phyloP scores from a whole-genome alignment of 1,284 basidiomycete genomes.

The Lignosus rhinocerotis region DNA sequence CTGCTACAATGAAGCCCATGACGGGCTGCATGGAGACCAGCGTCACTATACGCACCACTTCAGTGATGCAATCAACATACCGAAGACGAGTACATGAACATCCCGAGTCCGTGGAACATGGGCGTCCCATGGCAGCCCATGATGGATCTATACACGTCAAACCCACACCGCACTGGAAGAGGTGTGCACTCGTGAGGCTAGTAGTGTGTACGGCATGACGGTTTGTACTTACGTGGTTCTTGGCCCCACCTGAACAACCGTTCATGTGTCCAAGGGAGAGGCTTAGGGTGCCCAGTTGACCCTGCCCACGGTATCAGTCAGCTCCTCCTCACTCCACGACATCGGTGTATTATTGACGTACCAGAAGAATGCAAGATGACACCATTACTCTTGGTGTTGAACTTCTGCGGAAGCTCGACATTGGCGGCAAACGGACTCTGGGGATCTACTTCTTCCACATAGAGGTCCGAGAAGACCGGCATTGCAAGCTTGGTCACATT shows the following conservation, averaged over 20 bases:
- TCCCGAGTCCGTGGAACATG: slow-evolving; percentile 28
- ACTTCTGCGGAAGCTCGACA: slow-evolving; percentile 7
- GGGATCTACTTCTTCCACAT: background rate
- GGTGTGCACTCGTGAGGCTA: background rate
- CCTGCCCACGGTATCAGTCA: slow-evolving; percentile 5
- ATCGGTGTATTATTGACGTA: background rate
- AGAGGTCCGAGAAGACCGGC: slow-evolving; percentile 23
- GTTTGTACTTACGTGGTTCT: slow-evolving; percentile 15
- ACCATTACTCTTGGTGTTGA: slow-evolving; percentile 1
- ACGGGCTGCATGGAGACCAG: slow-evolving; percentile 3
- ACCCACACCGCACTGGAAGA: slow-evolving; percentile 13
- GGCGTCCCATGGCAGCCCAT: slow-evolving; percentile 25
- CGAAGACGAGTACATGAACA: slow-evolving; percentile 21
- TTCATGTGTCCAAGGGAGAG: slow-evolving; percentile 19
- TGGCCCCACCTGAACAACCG: slow-evolving; percentile 8
- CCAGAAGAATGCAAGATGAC: slow-evolving; percentile 27
- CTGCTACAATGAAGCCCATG: slow-evolving; percentile 19
- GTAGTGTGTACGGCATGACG: background rate
- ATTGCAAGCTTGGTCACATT: slow-evolving; percentile 8
- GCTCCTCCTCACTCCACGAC: background rate
- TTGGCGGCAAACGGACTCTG: slow-evolving; percentile 8
- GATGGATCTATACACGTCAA: slow-evolving; percentile 17
- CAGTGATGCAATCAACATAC: background rate
- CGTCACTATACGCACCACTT: background rate
- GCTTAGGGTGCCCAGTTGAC: slow-evolving; percentile 26